These are phyloP conservation scores for Kernera saxatilis DNA, from an alignment of 345 rosid genomes.

Conservation along the genomic window DNA sequence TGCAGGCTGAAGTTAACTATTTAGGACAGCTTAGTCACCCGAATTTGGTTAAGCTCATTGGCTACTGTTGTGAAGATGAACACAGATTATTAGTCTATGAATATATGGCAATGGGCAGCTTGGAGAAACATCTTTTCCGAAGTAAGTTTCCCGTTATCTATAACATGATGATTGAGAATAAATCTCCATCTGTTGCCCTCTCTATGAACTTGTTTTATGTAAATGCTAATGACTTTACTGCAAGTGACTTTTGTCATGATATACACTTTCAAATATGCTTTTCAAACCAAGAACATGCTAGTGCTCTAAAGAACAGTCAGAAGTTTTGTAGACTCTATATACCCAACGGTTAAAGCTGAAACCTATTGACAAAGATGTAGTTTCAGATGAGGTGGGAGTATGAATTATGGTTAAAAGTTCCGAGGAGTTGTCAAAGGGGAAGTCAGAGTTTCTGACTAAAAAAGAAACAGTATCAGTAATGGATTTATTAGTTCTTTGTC, in stretches of 20 bases:
- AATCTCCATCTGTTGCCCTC: not conserved
- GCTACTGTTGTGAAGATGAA: constrained; percentile 96
- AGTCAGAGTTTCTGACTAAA: too few relatives aligned
- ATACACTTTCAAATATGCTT: too few relatives aligned
- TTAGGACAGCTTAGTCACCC: constrained; percentile 88
- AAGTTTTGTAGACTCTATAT: too few relatives aligned
- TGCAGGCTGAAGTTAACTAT: constrained; percentile 93
- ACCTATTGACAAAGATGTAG: not conserved
- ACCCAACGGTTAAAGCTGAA: too few relatives aligned
- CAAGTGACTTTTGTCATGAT: too few relatives aligned
- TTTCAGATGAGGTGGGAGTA: not conserved
- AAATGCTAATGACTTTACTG: too few relatives aligned
- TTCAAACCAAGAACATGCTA: not conserved
- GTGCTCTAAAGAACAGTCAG: not conserved
- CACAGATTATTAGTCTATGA: constrained; percentile 89
- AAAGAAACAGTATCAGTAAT: too few relatives aligned
- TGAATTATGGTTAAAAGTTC: not conserved
- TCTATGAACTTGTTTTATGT: not conserved
- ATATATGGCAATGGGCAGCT: constrained; percentile 89
- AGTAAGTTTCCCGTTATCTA: constrained; percentile 51
- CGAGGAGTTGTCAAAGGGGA: not conserved
- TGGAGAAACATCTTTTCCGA: constrained; percentile 93
- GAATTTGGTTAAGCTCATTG: constrained; percentile 96
- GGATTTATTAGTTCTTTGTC: not conserved
- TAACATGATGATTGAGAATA: not conserved